These are phyloP conservation scores for Cyclotella sp. DNA, from an alignment of 108 stramenopile genomes.

Conservation along the genomic window DNA sequence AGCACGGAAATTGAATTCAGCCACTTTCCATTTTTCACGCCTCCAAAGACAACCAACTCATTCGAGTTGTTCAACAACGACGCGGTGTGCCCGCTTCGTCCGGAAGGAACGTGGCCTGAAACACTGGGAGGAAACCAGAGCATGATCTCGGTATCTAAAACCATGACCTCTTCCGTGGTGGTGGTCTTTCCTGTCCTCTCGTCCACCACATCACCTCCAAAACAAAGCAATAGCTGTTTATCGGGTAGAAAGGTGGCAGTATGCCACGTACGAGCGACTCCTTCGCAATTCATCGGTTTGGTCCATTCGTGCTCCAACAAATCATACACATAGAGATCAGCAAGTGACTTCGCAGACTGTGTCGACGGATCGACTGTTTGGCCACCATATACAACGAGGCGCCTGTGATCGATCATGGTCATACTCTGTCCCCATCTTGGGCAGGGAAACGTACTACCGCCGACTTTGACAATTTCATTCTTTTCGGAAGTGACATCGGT, in stretches of 20 bases:
- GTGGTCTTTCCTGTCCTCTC: constrained; percentile 54
- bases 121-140: constrained; percentile 55
- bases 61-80: constrained; percentile 64
- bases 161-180: constrained; percentile 67
- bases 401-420: constrained; percentile 70
- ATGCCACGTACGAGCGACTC: constrained; percentile 82
- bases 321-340: constrained; percentile 72
- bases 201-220: constrained; percentile 78
- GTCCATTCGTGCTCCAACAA: constrained; percentile 58
- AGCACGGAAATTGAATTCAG: constrained; percentile 67
- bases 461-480: not conserved
- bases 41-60: constrained; percentile 83
- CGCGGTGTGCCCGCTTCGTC: constrained; percentile 80
- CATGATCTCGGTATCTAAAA: constrained; percentile 83
- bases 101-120: constrained; percentile 70
- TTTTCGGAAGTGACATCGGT: not conserved
- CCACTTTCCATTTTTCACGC: constrained; percentile 83
- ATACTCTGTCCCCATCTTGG: constrained; percentile 86
- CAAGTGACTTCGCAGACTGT: constrained; percentile 48
- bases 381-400: constrained; percentile 83
- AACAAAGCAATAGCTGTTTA: constrained; percentile 73
- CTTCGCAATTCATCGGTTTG: constrained; percentile 72
- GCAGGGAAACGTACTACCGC: constrained; percentile 40
- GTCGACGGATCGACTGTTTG: constrained; percentile 59
- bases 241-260: constrained; percentile 80